Percentiles rank a stretch among this genome's conserved stretches.
Evolutionary conservation across 2,329 filamentous ascomycete genomes (phyloP).

Genomic region (Penicillium thymicola): DNA sequence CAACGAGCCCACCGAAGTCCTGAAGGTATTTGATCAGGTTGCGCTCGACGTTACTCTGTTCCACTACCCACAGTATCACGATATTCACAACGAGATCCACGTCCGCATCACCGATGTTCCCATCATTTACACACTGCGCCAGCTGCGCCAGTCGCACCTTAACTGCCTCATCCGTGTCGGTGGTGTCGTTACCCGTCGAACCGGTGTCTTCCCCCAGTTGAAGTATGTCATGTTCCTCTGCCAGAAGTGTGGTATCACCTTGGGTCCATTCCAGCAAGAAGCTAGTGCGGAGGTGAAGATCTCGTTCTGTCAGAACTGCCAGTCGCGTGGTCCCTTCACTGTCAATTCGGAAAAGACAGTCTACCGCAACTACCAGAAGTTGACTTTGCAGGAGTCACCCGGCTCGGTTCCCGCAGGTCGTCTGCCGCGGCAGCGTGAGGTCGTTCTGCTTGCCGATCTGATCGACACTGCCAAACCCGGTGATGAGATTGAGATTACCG

Average conservation of each 20-base stretch:
- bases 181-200: constrained; percentile 90
- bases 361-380: constrained; percentile 97
- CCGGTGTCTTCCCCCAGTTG: constrained; percentile 93
- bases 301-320: constrained; percentile 93
- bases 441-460: constrained; percentile 92
- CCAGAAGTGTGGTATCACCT: constrained; percentile 82
- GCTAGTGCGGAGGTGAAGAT: constrained; percentile 95
- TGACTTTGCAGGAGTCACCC: constrained; percentile 94
- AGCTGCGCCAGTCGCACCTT: constrained; percentile 89
- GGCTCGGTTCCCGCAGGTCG: constrained; percentile 95
- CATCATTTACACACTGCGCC: constrained; percentile 89
- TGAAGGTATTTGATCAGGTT: constrained; percentile 94
- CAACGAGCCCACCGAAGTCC: constrained; percentile 90
- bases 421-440: constrained; percentile 86
- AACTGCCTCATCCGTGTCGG: constrained; percentile 94
- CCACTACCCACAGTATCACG: constrained; percentile 95
- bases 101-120: constrained; percentile 94
- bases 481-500: constrained; percentile 95
- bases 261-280: constrained; percentile 96
- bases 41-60: constrained; percentile 95
- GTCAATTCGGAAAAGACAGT: constrained; percentile 97
- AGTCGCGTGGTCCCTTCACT: constrained; percentile 90
- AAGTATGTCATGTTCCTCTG: constrained; percentile 99
- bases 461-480: constrained; percentile 96
- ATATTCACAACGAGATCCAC: constrained; percentile 96